phyloP scores from a whole-genome alignment of 441 rosid species.

The Isatis lusitanica region DNA sequence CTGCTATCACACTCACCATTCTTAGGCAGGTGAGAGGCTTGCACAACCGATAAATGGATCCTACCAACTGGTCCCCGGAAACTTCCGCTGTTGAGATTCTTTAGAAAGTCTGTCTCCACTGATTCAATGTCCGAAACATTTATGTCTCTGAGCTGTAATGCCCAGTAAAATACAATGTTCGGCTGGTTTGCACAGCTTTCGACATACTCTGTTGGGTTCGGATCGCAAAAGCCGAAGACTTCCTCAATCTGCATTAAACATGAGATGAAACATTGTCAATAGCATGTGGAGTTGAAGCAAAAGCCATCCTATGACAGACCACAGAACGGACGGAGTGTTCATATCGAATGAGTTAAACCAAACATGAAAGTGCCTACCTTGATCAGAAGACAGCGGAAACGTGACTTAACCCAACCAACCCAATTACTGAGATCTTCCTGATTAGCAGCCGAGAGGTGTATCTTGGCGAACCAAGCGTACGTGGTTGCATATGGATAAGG shows the following conservation, averaged over 20 bases:
- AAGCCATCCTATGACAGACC: background rate
- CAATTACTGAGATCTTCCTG: slow-evolving; percentile 53
- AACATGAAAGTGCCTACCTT: slow-evolving; percentile 36
- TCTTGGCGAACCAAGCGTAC: slow-evolving; percentile 50
- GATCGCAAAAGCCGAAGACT: slow-evolving; percentile 49
- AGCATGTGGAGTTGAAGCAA: background rate
- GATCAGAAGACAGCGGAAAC: slow-evolving; percentile 49
- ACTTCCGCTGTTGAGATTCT: slow-evolving; percentile 37
- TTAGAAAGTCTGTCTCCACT: slow-evolving; percentile 43
- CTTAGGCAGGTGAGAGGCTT: slow-evolving; percentile 46
- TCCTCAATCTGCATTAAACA: slow-evolving; percentile 45
- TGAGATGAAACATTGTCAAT: background rate
- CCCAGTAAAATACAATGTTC: slow-evolving; percentile 55
- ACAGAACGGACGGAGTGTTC: background rate
- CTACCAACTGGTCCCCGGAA: slow-evolving; percentile 40
- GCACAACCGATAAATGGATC: slow-evolving; percentile 46
- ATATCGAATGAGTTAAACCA: background rate
- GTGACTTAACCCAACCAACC: slow-evolving; percentile 75
- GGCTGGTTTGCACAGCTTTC: slow-evolving; percentile 41
- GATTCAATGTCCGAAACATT: slow-evolving; percentile 35
- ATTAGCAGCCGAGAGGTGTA: slow-evolving; percentile 47
- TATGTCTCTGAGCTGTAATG: slow-evolving; percentile 39
- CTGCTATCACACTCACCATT: slow-evolving; percentile 24
- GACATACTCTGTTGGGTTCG: slow-evolving; percentile 51
- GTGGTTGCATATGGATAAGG: slow-evolving; percentile 48